phyloP scores from a whole-genome alignment of 1,139 yeast species.

The Candida glucosophila region DNA sequence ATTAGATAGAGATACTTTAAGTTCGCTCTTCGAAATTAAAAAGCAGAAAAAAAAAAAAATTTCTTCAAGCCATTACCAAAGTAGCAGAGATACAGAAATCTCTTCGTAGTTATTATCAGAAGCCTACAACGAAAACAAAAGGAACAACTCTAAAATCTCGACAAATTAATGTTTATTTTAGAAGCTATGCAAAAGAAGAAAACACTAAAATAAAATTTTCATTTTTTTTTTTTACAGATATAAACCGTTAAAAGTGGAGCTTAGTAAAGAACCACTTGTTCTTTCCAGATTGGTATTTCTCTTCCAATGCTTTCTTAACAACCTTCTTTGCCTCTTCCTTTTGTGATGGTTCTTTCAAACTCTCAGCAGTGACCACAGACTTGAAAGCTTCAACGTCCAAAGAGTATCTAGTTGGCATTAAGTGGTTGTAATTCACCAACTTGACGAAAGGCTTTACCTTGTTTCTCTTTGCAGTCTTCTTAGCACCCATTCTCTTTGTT shows the following conservation, averaged over 20 bases:
- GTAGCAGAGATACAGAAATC: too few species aligned
- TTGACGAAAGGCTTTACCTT: slow-evolving; percentile 99
- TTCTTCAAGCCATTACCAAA: neutral
- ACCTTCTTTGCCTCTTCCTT: slow-evolving; percentile 99
- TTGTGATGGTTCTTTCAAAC: slow-evolving; percentile 97
- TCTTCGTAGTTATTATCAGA: too few species aligned
- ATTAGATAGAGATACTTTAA: too few species aligned
- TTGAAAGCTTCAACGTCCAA: slow-evolving; percentile 95
- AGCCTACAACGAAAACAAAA: neutral
- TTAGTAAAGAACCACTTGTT: slow-evolving; percentile 99
- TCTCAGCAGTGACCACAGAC: slow-evolving; percentile 83
- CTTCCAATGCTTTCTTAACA: slow-evolving; percentile 98
- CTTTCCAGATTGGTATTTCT: slow-evolving; percentile 99
- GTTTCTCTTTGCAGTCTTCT: slow-evolving; percentile 96
- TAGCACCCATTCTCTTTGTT: slow-evolving; percentile 89
- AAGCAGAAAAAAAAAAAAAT: neutral
- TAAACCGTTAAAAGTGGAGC: slow-evolving; percentile 74
- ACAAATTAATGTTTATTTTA: slow-evolving; percentile 18
- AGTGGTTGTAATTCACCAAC: slow-evolving; percentile 99
- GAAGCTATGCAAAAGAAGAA: slow-evolving; percentile 28
- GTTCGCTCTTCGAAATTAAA: slow-evolving; percentile 4
- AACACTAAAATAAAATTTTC: slow-evolving; percentile 9
- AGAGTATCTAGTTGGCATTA: slow-evolving; percentile 99
- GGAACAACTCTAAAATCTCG: neutral
- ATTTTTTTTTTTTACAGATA: slow-evolving; percentile 7